Evolutionary conservation across 305 asterid species (phyloP), one percentile per base, ranked within the genome.

Genomic region (Fraxinus platypoda): DNA sequence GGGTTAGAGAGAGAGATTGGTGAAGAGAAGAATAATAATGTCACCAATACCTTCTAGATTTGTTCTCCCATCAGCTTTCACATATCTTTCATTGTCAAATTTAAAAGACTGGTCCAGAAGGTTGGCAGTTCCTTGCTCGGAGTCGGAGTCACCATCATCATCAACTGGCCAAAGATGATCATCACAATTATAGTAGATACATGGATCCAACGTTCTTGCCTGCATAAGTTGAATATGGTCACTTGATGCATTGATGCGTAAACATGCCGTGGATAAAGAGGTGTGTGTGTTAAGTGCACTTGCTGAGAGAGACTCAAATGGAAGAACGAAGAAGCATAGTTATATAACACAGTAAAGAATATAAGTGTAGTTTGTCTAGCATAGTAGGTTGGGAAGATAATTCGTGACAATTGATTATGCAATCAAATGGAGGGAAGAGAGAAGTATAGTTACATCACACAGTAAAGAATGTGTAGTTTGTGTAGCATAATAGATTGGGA

Each of bases 181-280:
- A 31, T 93, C 90, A 77, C 96, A 94, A 83, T 90, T 93, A 78
- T 90, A 91, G 89, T 88, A 94, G 81, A 87, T 78, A 35, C 93
- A 91, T 34, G 91, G 84, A 83, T 93, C 95, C 74, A 93, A 86
- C 82, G 89, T 78, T 81, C 81, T 86, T 84, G 85, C 92, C 98
- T 94, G 91, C 77, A 82, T 37, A 79, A 76, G 80, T 37, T 77
- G 81, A 59, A 54, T 71, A 26, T 71, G 13, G 2, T 33, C 64
- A 59, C 8, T 8, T 54, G 25, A 54, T 17, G 64, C 23, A n/a
- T 54, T n/a, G 9, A 54, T 54, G 23, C 25, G 2, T 13, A 54
- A n/a, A 54, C 64, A 54, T 6, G 25, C 25, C 9, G 21, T n/a
- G 64, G 64, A n/a, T 54, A 54, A n/a, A 54, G 25, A 7, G 1